Base-by-base conservation (phyloP, 352 stramenopile genomes). In the Phytopythium vexans region DNA sequence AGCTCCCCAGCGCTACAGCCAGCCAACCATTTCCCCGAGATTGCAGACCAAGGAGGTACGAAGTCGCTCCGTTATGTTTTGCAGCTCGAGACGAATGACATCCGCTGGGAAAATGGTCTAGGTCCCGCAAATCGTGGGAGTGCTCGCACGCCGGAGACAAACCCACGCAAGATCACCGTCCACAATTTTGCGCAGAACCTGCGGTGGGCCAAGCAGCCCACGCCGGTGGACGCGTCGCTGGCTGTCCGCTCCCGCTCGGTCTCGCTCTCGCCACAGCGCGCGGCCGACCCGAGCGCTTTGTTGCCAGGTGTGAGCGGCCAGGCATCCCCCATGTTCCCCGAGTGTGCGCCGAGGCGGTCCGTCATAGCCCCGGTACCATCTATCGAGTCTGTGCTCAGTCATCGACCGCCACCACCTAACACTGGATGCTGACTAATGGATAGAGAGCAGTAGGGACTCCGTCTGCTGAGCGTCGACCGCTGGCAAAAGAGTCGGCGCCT, bases 1-100 rank as follows among this genome's bases (percentile, higher is more conserved):
- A 43, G 14, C n/a, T 27, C 38, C 3, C 34, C 27, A 14, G 14
- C 53, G 11, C 8, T 38, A 7, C 53, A 46, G 32, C 49, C 42
- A 0, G 21, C 41, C n/a, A 69, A 60, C 38, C 66, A 82, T 46
- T 86, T 87, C 41, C 76, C 78, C 21, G 74, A 85, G 21, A 74
- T 87, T 44, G 64, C 60, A 41, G 73, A 89, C 16, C 21, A 62
- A 11, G 51, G 31, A 10, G 43, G 68, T 77, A 27, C 46, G 58
- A 38, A 35, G 16, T 16, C 15, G 41, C 10, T 6, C 10, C 4
- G 6, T 0, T n/a, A 31, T 46, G 1, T 2, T 6, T 34, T 15
- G 44, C 21, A 27, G 21, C 21, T 27, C 21, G 21, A 27, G 21
- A 27, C 2, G 21, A 27, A 27, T 27, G 21, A 27, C 21, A 27